Conservation (phyloP, 2,329 filamentous ascomycete genomes). For the Tolypocladium paradoxum region DNA sequence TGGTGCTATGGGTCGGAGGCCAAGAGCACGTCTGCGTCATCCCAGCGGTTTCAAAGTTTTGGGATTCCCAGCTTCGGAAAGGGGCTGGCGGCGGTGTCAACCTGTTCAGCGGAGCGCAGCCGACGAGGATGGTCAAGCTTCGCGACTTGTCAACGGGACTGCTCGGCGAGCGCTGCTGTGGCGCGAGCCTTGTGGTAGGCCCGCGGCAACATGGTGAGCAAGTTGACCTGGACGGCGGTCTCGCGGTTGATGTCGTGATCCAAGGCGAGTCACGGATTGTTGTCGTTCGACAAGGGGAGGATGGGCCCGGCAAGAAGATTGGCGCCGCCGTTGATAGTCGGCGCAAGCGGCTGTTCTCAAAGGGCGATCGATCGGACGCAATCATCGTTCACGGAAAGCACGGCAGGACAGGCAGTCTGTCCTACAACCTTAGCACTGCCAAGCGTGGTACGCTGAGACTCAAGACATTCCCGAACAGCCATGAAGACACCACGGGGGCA, state of each 20-base stretch:
- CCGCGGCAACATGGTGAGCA: constrained; percentile 13
- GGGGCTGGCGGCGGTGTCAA: constrained; percentile 39
- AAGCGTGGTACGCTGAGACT: constrained; percentile 26
- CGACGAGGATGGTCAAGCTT: constrained; percentile 44
- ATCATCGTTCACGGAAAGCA: constrained; percentile 44
- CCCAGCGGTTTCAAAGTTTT: constrained; percentile 43
- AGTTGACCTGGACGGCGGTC: constrained; percentile 20
- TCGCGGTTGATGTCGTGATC: constrained; percentile 43
- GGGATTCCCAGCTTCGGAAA: constrained; percentile 47
- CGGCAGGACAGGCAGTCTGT: constrained; percentile 24
- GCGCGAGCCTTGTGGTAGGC: constrained; percentile 34
- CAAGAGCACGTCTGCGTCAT: constrained; percentile 47
- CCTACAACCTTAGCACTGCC: constrained; percentile 40
- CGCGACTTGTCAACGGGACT: constrained; percentile 41
- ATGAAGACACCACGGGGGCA: constrained; percentile 11
- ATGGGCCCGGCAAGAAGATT: constrained; percentile 32
- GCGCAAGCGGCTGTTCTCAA: constrained; percentile 23
- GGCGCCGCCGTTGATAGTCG: constrained; percentile 24
- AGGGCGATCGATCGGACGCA: constrained; percentile 33
- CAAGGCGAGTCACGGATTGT: constrained; percentile 46
- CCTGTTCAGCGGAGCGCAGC: constrained; percentile 44
- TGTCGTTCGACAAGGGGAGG: constrained; percentile 42
- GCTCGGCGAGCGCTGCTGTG: constrained; percentile 45
- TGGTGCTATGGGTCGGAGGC: constrained; percentile 46
- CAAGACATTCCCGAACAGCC: constrained; percentile 16